Conservation (phyloP, 306 rosid genomes). For the Gastrolobium villosum region DNA sequence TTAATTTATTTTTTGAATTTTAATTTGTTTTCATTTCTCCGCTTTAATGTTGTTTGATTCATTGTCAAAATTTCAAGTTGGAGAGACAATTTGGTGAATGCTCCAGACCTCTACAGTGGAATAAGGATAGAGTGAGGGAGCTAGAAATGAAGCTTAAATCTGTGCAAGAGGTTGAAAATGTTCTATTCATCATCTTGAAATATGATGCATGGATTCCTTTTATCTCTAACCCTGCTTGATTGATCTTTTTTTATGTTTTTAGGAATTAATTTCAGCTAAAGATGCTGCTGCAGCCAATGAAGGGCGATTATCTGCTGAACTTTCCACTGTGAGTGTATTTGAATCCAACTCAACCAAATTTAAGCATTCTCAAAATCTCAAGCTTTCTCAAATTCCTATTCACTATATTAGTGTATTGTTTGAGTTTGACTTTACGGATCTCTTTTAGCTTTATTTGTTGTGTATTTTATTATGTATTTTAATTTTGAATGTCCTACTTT, state of each 20-base stretch:
- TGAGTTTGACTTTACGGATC: background rate
- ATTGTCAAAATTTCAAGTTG: constrained; percentile 56
- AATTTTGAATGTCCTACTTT: background rate
- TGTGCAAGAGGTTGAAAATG: constrained; percentile 74
- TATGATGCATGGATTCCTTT: constrained; percentile 17
- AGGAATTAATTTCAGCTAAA: constrained; percentile 80
- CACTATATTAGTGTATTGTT: background rate
- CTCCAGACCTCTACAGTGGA: constrained; percentile 80
- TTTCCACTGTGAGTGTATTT: constrained; percentile 76
- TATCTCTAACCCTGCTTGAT: constrained; percentile 26
- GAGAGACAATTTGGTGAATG: constrained; percentile 79
- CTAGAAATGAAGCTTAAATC: constrained; percentile 72
- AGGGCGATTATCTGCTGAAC: constrained; percentile 78
- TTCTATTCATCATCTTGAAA: constrained; percentile 27
- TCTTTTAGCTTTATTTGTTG: background rate
- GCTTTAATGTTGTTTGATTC: constrained; percentile 14
- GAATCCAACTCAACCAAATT: background rate
- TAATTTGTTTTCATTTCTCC: constrained; percentile 17
- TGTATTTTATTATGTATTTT: constrained; percentile 12
- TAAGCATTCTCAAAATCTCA: background rate
- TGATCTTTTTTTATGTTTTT: constrained; percentile 24
- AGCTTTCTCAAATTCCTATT: background rate
- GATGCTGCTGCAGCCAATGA: constrained; percentile 80
- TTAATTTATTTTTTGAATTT: background rate
- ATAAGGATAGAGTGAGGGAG: constrained; percentile 86